A percentile compares a stretch with the other conserved stretches of the same genome.
phyloP scores from a whole-genome alignment of 345 rosid genomes.

The Ceriops zippeliana region DNA sequence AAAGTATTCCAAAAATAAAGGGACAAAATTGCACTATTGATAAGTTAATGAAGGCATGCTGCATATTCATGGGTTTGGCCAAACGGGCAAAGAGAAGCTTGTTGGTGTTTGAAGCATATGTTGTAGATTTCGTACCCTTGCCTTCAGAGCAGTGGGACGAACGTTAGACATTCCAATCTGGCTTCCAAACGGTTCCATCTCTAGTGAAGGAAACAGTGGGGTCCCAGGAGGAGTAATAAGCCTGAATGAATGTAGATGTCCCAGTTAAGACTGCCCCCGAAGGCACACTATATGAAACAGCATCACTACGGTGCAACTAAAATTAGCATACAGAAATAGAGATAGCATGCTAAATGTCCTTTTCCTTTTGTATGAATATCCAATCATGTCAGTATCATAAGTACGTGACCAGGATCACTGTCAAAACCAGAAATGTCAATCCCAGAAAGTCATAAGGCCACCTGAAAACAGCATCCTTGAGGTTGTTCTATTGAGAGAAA shows the following conservation, averaged over 20 bases:
- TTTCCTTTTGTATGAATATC: too few species aligned
- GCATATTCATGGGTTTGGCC: background rate
- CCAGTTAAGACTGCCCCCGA: background rate
- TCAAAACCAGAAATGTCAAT: too few species aligned
- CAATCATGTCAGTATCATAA: too few species aligned
- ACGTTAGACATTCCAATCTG: constrained; percentile 21
- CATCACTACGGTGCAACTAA: background rate
- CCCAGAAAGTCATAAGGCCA: too few species aligned
- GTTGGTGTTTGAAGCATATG: constrained; percentile 2
- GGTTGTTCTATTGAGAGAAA: too few species aligned
- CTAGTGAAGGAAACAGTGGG: constrained; percentile 26
- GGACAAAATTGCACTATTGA: background rate
- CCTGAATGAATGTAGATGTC: constrained; percentile 16
- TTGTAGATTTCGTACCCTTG: constrained; percentile 23
- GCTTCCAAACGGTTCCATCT: constrained; percentile 18
- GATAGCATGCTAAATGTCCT: background rate
- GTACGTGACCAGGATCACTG: too few species aligned
- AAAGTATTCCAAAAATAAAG: background rate
- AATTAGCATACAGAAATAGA: background rate
- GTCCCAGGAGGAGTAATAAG: constrained; percentile 34
- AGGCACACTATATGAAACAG: background rate
- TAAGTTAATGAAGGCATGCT: background rate
- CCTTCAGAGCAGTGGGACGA: constrained; percentile 25
- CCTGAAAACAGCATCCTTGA: too few species aligned
- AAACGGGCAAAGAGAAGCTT: background rate